phyloP scores from a whole-genome alignment of 1,139 yeast genomes.

The Geotrichum restrictum region DNA sequence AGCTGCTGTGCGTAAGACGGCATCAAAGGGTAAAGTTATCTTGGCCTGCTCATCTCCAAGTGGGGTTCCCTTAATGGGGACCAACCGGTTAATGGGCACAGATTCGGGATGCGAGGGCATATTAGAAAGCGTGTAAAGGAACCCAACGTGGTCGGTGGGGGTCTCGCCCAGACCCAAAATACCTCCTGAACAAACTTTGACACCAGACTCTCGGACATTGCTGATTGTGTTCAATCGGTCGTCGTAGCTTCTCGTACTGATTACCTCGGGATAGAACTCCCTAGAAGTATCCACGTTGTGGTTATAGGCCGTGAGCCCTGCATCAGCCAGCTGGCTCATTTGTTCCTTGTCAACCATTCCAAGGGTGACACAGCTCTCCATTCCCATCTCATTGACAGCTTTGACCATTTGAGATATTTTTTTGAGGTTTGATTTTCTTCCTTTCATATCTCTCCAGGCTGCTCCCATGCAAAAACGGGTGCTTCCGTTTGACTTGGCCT shows the following conservation, averaged over 20 bases:
- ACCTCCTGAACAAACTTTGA: slow-evolving; percentile 75
- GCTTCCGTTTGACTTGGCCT: slow-evolving; percentile 66
- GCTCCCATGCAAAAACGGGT: slow-evolving; percentile 85
- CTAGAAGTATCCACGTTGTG: slow-evolving; percentile 79
- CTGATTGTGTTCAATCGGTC: slow-evolving; percentile 64
- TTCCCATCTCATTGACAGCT: slow-evolving; percentile 58
- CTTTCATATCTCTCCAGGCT: slow-evolving; percentile 84
- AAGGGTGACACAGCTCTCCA: slow-evolving; percentile 77
- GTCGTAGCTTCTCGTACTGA: slow-evolving; percentile 65
- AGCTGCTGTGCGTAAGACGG: slow-evolving; percentile 63
- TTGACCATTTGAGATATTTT: slow-evolving; percentile 63
- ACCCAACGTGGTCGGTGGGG: slow-evolving; percentile 64
- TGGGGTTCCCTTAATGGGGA: slow-evolving; percentile 78
- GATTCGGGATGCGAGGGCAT: slow-evolving; percentile 73
- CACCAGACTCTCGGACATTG: slow-evolving; percentile 62
- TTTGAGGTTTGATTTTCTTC: slow-evolving; percentile 64
- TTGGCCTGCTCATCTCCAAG: slow-evolving; percentile 47
- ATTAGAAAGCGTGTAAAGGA: slow-evolving; percentile 62
- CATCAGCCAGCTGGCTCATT: slow-evolving; percentile 54
- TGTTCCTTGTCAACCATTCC: slow-evolving; percentile 71
- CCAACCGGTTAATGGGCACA: slow-evolving; percentile 72
- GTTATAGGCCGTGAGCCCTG: slow-evolving; percentile 77
- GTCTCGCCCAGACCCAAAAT: slow-evolving; percentile 77
- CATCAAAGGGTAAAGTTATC: slow-evolving; percentile 53
- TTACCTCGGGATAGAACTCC: slow-evolving; percentile 69